Conservation (phyloP, 1,284 basidiomycete genomes). For the Termitomyces sp. region DNA sequence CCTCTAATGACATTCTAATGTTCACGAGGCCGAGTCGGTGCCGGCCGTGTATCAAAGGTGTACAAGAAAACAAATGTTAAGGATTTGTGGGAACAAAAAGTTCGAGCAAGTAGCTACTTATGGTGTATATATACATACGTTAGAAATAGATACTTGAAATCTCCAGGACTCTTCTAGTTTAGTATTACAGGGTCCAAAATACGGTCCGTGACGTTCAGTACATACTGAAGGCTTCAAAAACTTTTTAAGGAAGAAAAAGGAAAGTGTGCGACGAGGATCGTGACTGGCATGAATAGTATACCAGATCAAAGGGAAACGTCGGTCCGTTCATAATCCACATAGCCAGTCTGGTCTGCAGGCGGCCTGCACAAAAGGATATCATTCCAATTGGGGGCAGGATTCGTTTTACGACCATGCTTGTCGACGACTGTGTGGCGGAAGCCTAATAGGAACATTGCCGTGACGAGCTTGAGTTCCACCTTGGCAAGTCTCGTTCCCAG, state of each 20-base stretch:
- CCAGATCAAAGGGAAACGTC: slow-evolving; percentile 27
- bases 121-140: slow-evolving; percentile 18
- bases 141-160: slow-evolving; percentile 21
- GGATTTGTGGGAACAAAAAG: slow-evolving; percentile 3
- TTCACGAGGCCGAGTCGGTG: slow-evolving; percentile 10
- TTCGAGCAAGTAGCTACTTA: background rate
- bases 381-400: slow-evolving; percentile 64
- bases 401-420: slow-evolving; percentile 36
- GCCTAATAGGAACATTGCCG: slow-evolving; percentile 57
- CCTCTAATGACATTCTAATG: background rate
- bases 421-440: slow-evolving; percentile 55
- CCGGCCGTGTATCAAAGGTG: slow-evolving; percentile 1
- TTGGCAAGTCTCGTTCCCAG: slow-evolving; percentile 68
- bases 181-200: slow-evolving; percentile 7
- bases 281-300: slow-evolving; percentile 14
- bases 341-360: slow-evolving; percentile 48
- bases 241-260: background rate
- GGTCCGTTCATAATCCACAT: slow-evolving; percentile 44
- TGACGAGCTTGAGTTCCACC: slow-evolving; percentile 63
- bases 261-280: slow-evolving; percentile 14
- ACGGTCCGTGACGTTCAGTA: slow-evolving; percentile 5
- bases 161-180: slow-evolving; percentile 12
- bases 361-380: slow-evolving; percentile 65
- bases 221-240: background rate
- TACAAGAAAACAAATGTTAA: background rate